Evolutionary conservation across 805 yeast genomes (phyloP), one percentile per base, ranked within the genome.

Genomic region (Hanseniaspora clermontiae): DNA sequence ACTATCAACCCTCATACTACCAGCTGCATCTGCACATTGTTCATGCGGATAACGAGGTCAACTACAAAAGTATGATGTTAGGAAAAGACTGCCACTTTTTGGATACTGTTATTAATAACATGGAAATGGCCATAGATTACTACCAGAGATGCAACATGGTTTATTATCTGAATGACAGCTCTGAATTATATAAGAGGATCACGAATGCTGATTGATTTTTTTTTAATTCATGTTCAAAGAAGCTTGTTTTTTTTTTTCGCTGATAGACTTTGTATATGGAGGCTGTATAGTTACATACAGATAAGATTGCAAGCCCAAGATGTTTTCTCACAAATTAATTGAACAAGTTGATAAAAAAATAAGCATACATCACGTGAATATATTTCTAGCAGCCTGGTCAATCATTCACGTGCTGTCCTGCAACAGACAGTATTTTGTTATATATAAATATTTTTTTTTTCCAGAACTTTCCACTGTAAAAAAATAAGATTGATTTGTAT

Each of bases 1-100:
- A 93, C 72, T 86, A 93, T 68, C 97, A 90, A 61, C 98, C 98
- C 0, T 85, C 96, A 0, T 93, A 91, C 68, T 93, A 93, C 65
- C 97, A 93, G 65, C 84, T 93, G 73, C 98, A 93, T 66, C 77
- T 93, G 17, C 98, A 93, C 67, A 83, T 87, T 17, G 95, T 88
- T 19, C 84, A 86, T 63, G 74, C 85, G 6, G 74, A 70, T 19
- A 86, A 86, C 62, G 80, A 79, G 1, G 87, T 93, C 1, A 63
- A 83, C 55, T 81, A 88, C 48, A 76, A 77, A 60, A 80, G 95
- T 49, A 76, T 86, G 63, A 69, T 79, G 6, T 78, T 77, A 1
- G 97, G 97, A 1, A 85, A 84, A 63, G 58, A 51, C 19, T 95
- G 97, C 1, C 74, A 87, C 20, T 70, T 89, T 31, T 68, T 93